Base-by-base conservation (phyloP, 805 yeast species). In the Torulaspora microellipsoides region DNA sequence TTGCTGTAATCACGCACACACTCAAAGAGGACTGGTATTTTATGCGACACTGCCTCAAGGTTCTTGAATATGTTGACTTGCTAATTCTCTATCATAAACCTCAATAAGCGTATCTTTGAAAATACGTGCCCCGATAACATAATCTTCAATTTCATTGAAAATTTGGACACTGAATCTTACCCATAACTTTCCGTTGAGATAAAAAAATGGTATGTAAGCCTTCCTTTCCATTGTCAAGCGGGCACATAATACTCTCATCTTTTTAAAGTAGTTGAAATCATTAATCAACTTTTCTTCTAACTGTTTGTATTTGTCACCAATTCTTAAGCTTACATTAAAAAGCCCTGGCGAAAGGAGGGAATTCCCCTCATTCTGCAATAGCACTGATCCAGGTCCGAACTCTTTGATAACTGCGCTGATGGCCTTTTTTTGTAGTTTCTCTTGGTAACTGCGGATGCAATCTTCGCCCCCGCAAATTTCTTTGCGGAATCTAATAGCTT, bases 111-210 rank as follows among this genome's bases (percentile, higher is more conserved):
- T 63, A 13, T 64, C 54, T 20, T 64, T 53, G 27, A 79, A 54
- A 2, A 62, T 62, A 14, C 67, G 65, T 20, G 74, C 67, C 3
- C 78, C 82, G 37, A 63, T 59, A 27, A 66, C 65, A 57, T 70
- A 81, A 52, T 83, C 89, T 5, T 64, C 64, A 12, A 75, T 50
- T 36, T 79, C 83, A 48, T 78, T 75, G 59, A 80, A 83, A 8
- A 80, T 62, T 53, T 80, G 84, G 20, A 80, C 80, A 42, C 82
- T 73, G 49, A 80, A 75, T 47, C 91, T 70, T 17, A 67, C 62
- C 62, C 66, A 74, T 25, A 71, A 34, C 27, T 52, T 51, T 2
- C 65, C 73, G 29, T 71, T 65, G 25, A 5, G 25, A 6, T 20
- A 20, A 8, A 20, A 20, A 56, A 38, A 54, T 77, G 80, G 34